Base-by-base conservation (phyloP, 306 rosid species). In the Trichosanthes truncata region DNA sequence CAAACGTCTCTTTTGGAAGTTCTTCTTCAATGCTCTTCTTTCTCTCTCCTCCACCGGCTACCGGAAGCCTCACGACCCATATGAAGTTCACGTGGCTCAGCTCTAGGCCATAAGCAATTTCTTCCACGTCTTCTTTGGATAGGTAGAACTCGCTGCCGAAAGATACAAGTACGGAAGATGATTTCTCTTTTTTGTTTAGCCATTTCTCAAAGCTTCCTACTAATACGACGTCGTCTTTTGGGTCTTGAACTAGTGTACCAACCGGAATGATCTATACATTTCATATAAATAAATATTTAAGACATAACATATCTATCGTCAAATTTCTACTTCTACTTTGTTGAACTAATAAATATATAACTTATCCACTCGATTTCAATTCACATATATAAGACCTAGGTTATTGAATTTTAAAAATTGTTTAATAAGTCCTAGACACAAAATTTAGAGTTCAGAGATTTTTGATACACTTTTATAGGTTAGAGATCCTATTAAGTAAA, bases 111-210 rank as follows among this genome's bases (percentile, higher is more conserved):
- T 73, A 7, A 10, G 87, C 82, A 14, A 84, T 63, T 51, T 81
- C 84, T 33, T 74, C 78, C 6, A 67, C 74, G 23, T 81, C 75
- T 6, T 75, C 62, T n/a, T 57, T 36, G 11, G 79, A 56, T 25
- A 79, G 5, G 80, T 73, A 84, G 35, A 25, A 81, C 83, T 84
- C 83, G 33, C 83, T 84, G 1, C 87, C 85, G 25, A 84, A 84
- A 1, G 87, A 81, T 8, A 84, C 83, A 25, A 81, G 77, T 61
- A 81, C 77, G 7, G 53, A 49, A 9, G 87, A 79, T 31, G 45
- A 55, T 18, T 9, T 15, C 23, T 78, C 52, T 10, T 63, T 79
- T 12, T 40, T 26, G 35, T 79, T 40, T 1, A 75, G 81, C 81
- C 85, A 84, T 36, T 79, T 33, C 3, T n/a, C 65, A 4, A 84